A percentile compares a stretch with the other conserved stretches of the same genome.
These are phyloP conservation scores for Cercophora scortea DNA, from an alignment of 495 filamentous ascomycete species.

Conservation along the genomic window DNA sequence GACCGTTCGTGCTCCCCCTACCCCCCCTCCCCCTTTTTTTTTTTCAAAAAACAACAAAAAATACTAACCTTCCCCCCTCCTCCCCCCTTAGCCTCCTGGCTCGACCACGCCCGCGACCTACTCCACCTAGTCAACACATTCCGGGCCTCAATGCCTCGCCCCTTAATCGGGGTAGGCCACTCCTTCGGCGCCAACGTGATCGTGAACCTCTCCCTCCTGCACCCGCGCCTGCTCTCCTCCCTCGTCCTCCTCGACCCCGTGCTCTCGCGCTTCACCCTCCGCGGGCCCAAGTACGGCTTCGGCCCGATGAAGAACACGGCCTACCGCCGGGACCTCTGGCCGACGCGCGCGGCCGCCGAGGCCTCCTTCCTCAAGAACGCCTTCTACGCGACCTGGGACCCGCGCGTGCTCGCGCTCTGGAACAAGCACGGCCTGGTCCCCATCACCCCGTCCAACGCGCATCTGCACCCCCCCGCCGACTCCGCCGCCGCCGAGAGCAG, in stretches of 20 bases:
- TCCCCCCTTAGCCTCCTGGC: conserved; percentile 59
- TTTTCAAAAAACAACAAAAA: not conserved
- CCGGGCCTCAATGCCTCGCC: conserved; percentile 73
- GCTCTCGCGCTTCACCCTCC: conserved; percentile 31
- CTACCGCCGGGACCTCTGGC: conserved; percentile 65
- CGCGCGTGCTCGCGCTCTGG: conserved; percentile 61
- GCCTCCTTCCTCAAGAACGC: conserved; percentile 49
- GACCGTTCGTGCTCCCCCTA: conserved; percentile 50
- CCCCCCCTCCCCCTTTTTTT: not conserved
- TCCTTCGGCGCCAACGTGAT: conserved; percentile 76
- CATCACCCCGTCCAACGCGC: conserved; percentile 21
- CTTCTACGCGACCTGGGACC: conserved; percentile 70
- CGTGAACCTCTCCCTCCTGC: conserved; percentile 55
- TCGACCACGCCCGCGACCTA: conserved; percentile 80
- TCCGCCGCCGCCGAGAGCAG: conserved; percentile 22
- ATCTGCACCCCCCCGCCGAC: conserved; percentile 38
- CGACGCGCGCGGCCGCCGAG: conserved; percentile 53
- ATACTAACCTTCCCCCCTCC: conserved; percentile 2
- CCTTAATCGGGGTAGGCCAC: conserved; percentile 85
- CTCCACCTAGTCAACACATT: conserved; percentile 83
- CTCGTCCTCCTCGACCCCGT: conserved; percentile 77
- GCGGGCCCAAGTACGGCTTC: conserved; percentile 22
- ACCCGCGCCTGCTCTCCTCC: conserved; percentile 73
- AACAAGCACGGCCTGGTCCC: conserved; percentile 56
- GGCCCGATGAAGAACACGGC: conserved; percentile 28